These are phyloP conservation scores for Rheum nobile DNA, from an alignment of 148 eudicot species.

Conservation along the genomic window DNA sequence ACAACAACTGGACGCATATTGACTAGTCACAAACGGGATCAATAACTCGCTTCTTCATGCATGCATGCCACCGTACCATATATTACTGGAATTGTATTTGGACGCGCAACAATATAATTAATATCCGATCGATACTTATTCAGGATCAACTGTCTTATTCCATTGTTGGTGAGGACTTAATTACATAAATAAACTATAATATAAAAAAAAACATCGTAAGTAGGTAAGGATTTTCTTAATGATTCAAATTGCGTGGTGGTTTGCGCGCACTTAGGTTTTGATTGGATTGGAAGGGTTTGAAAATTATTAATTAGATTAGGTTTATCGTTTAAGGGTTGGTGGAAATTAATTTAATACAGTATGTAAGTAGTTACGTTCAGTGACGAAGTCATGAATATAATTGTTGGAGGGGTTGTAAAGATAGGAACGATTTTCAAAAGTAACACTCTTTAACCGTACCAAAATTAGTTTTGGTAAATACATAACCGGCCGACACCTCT, in stretches of 20 bases:
- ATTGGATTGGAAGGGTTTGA: neutral
- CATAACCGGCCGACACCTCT: too few relatives aligned
- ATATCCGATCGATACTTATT: neutral
- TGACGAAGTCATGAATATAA: too few relatives aligned
- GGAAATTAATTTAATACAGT: too few relatives aligned
- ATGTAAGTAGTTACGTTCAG: too few relatives aligned
- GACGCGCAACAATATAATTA: neutral
- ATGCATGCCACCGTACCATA: neutral
- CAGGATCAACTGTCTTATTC: neutral
- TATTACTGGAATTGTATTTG: neutral
- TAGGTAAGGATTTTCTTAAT: neutral
- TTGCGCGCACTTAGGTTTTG: neutral
- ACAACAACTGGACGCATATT: neutral
- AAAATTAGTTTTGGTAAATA: too few relatives aligned
- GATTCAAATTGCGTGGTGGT: neutral
- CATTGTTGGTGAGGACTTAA: neutral
- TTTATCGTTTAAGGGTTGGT: neutral
- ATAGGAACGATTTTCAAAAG: too few relatives aligned
- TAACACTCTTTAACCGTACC: too few relatives aligned
- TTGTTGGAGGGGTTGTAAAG: too few relatives aligned
- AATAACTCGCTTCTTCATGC: neutral
- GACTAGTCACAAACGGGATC: neutral
- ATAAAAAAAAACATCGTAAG: neutral
- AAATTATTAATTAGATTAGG: neutral
- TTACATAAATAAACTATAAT: neutral